phyloP scores from a whole-genome alignment of 2,329 filamentous ascomycete species.

The Colletotrichum ledebouriae region DNA sequence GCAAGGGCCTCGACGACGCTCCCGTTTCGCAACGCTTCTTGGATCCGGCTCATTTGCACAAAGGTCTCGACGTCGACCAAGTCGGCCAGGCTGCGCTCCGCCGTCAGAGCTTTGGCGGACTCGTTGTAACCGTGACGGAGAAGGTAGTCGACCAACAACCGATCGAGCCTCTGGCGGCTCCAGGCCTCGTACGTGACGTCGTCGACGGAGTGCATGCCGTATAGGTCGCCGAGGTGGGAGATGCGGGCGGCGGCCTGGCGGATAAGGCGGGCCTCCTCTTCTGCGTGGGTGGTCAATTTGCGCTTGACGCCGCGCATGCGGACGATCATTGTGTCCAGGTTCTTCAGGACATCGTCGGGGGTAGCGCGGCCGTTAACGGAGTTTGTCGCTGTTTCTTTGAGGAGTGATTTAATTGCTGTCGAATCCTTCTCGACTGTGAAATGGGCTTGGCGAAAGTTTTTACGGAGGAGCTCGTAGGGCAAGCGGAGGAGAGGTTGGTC shows the following conservation, averaged over 20 bases:
- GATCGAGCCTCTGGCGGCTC: constrained; percentile 84
- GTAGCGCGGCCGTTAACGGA: constrained; percentile 73
- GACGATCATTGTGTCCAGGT: constrained; percentile 86
- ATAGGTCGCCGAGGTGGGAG: constrained; percentile 83
- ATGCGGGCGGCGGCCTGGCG: constrained; percentile 82
- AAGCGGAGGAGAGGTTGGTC: constrained; percentile 95
- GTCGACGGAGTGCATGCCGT: constrained; percentile 82
- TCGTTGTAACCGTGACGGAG: constrained; percentile 85
- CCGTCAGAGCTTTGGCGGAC: constrained; percentile 81
- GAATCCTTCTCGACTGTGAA: constrained; percentile 81
- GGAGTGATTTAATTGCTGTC: constrained; percentile 70
- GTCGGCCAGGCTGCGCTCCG: constrained; percentile 80
- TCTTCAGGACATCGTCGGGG: constrained; percentile 80
- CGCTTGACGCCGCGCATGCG: constrained; percentile 90
- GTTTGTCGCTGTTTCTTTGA: constrained; percentile 75
- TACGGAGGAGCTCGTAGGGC: constrained; percentile 90
- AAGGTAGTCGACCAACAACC: constrained; percentile 93
- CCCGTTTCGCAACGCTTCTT: constrained; percentile 76
- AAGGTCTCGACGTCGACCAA: constrained; percentile 93
- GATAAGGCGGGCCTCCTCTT: constrained; percentile 84
- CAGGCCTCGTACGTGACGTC: constrained; percentile 96
- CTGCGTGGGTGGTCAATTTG: constrained; percentile 82
- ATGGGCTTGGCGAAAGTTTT: constrained; percentile 92
- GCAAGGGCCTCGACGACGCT: constrained; percentile 83
- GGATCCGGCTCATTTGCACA: constrained; percentile 82